Evolutionary conservation across 2,329 filamentous ascomycete species (phyloP).

Genomic region (Lasiodiplodia sp.): DNA sequence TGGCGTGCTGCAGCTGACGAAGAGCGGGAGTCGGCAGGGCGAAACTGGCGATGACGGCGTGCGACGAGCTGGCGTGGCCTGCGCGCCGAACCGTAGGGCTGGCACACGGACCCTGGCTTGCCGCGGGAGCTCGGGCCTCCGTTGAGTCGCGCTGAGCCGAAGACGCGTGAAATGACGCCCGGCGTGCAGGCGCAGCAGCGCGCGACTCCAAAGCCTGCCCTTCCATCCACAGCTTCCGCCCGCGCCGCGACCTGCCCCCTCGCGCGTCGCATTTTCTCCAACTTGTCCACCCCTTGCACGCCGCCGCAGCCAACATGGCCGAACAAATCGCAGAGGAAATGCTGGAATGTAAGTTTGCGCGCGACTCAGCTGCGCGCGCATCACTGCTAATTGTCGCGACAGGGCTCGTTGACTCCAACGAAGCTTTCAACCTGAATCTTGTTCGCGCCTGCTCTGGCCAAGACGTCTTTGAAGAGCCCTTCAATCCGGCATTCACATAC

Average conservation of each 20-base stretch:
- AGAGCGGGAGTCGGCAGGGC: conserved; percentile 11
- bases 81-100: conserved; percentile 19
- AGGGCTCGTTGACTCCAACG: conserved; percentile 45
- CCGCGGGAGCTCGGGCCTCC: conserved; percentile 3
- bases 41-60: conserved; percentile 25
- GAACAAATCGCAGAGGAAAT: conserved; percentile 33
- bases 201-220: conserved; percentile 12
- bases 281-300: background rate
- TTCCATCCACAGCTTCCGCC: conserved; percentile 24
- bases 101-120: conserved; percentile 4
- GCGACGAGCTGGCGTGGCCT: conserved; percentile 20
- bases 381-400: conserved; percentile 13
- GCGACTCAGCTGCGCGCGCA: conserved; percentile 6
- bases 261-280: background rate
- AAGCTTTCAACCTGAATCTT: conserved; percentile 48
- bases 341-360: conserved; percentile 42
- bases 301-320: conserved; percentile 11
- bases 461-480: conserved; percentile 65
- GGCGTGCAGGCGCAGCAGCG: conserved; percentile 2
- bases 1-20: background rate
- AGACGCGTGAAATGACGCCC: conserved; percentile 10
- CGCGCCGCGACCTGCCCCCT: background rate
- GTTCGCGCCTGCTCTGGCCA: conserved; percentile 37
- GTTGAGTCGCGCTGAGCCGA: background rate
- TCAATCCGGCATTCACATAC: conserved; percentile 89